Percentiles rank a stretch among this genome's conserved stretches.
Conservation (phyloP, 2,329 filamentous ascomycete species). For the Amesomyces nigricolor region DNA sequence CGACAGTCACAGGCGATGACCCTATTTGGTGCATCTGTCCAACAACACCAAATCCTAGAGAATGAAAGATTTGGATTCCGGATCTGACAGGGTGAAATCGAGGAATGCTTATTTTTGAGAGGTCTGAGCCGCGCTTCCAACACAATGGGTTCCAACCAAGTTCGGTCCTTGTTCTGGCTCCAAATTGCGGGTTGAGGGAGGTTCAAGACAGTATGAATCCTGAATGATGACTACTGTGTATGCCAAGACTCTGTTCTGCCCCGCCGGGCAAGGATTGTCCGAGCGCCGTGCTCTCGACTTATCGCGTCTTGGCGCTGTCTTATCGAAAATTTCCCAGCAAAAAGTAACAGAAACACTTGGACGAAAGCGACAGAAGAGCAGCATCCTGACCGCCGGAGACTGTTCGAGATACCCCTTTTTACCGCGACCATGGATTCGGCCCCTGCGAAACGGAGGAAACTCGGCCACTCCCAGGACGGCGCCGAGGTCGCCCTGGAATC, state of each 20-base stretch:
- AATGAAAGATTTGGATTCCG: too few species aligned
- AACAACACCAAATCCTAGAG: too few species aligned
- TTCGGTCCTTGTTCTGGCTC: neutral
- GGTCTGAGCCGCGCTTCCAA: too few species aligned
- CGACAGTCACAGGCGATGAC: too few species aligned
- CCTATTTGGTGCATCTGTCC: too few species aligned
- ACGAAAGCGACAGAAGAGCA: neutral
- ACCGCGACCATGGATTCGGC: conserved; percentile 29
- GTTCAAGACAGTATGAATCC: neutral
- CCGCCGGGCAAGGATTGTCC: conserved; percentile 16
- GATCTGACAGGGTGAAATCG: too few species aligned
- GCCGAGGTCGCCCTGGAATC: conserved; percentile 25
- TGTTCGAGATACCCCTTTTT: neutral
- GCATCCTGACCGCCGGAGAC: neutral
- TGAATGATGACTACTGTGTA: neutral
- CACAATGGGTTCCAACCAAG: too few species aligned
- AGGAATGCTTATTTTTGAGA: too few species aligned
- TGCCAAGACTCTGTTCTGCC: neutral
- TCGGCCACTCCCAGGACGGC: conserved; percentile 26
- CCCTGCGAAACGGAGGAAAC: conserved; percentile 33
- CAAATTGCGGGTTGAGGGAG: neutral
- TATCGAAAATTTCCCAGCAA: conserved; percentile 15
- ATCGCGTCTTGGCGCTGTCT: conserved; percentile 16
- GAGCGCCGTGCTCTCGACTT: conserved; percentile 16
- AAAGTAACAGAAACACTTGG: conserved; percentile 12